Conservation (phyloP, 1,139 yeast species). For the Entelexis sorbosivorans region DNA sequence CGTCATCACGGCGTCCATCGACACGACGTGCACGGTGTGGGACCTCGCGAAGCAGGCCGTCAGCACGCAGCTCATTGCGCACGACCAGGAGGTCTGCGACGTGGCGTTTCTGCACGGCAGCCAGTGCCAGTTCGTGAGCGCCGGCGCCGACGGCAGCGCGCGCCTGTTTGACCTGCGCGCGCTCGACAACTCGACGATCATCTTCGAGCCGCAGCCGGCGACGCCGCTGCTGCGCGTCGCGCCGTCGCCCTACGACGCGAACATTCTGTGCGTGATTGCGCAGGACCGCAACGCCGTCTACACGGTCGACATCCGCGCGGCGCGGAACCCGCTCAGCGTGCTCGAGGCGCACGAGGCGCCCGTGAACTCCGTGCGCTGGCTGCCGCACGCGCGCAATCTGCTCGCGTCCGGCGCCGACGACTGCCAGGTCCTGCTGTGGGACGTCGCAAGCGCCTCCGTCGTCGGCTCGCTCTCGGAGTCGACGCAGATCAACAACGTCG, state of each 20-base stretch:
- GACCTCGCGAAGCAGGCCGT: conserved; percentile 68
- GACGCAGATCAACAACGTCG: conserved; percentile 17
- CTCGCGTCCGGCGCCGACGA: conserved; percentile 79
- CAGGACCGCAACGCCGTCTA: conserved; percentile 56
- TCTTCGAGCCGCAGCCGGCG: conserved; percentile 56
- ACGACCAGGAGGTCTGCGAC: conserved; percentile 89
- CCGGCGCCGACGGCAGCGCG: conserved; percentile 92
- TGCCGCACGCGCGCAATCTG: conserved; percentile 48
- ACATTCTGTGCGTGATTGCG: conserved; percentile 74
- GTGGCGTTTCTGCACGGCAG: conserved; percentile 72
- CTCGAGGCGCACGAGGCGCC: conserved; percentile 59
- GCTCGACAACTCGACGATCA: conserved; percentile 86
- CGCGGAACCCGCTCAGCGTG: conserved; percentile 65
- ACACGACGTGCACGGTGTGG: conserved; percentile 96
- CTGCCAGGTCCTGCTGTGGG: conserved; percentile 84
- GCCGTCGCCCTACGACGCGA: conserved; percentile 67
- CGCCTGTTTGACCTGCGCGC: conserved; percentile 83
- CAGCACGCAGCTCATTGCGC: conserved; percentile 89
- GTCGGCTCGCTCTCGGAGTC: conserved; percentile 16
- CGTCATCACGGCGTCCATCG: conserved; percentile 78
- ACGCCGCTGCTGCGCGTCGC: conserved; percentile 63
- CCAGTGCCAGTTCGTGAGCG: conserved; percentile 75
- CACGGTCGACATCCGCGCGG: conserved; percentile 75
- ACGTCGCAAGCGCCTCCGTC: conserved; percentile 33
- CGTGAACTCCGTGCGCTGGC: conserved; percentile 73